phyloP scores from a whole-genome alignment of 495 filamentous ascomycete genomes.

The Talaromyces borbonicus region DNA sequence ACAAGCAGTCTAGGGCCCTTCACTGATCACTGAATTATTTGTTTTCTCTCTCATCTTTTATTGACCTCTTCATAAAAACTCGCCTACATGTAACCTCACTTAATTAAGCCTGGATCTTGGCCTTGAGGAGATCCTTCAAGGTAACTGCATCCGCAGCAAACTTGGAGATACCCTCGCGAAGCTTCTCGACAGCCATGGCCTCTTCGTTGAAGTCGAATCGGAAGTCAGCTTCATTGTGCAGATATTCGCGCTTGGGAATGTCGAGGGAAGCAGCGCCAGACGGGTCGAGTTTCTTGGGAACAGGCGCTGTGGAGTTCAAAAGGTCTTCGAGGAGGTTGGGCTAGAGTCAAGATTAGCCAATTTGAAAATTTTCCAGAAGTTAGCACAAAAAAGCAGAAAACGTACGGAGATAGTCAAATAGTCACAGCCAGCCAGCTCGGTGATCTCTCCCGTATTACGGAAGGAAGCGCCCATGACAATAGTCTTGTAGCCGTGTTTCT shows the following conservation, averaged over 20 bases:
- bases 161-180: conserved; percentile 96
- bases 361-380: background rate
- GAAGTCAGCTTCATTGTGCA: conserved; percentile 82
- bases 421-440: conserved; percentile 94
- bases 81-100: too few species aligned
- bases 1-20: conserved; percentile 2
- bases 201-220: conserved; percentile 99
- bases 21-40: background rate
- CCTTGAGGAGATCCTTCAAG: conserved; percentile 82
- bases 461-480: conserved; percentile 99
- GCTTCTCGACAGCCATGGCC: conserved; percentile 97
- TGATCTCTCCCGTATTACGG: conserved; percentile 92
- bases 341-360: conserved; percentile 25
- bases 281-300: conserved; percentile 90
- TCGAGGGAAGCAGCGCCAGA: conserved; percentile 52
- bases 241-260: conserved; percentile 82
- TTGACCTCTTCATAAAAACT: background rate
- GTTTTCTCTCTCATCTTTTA: background rate
- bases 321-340: conserved; percentile 92
- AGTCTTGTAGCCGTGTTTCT: conserved; percentile 98
- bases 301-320: conserved; percentile 62
- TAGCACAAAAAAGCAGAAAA: conserved; percentile 8
- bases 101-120: conserved; percentile 65
- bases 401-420: conserved; percentile 95
- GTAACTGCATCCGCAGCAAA: conserved; percentile 94